Base-by-base conservation (phyloP, 1,284 basidiomycete genomes). In the Cryptococcus wingfieldii region DNA sequence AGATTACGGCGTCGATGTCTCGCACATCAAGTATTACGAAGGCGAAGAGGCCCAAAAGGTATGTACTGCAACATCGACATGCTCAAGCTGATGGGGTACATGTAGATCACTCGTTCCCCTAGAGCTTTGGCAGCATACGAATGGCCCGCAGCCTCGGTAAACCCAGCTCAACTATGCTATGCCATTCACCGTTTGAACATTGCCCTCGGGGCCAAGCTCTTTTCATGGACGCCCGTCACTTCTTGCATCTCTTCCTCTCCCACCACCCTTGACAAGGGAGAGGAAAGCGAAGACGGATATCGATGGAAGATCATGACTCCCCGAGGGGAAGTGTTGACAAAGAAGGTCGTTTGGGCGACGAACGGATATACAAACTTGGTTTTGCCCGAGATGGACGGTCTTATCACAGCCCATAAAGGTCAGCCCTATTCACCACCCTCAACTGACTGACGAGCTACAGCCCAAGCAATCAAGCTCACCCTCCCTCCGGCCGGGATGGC, bases 91-190 rank as follows among this genome's bases (percentile, higher is more conserved):
- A 28, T 8, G 19, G 25, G 10, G 19, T 31, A 28, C 27, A 7
- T 25, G 37, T 34, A 54, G 53, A n/a, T 48, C 25, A 38, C 53
- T n/a, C 47, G 53, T 18, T 50, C 49, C 5, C 53, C 53, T 19
- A 19, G 16, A n/a, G 49, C 42, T 16, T 38, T 56, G 8, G 44
- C 43, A n/a, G 55, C 50, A 14, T 56, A 56, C 41, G 51, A 56
- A 37, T 71, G 70, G 68, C 49, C 53, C 18, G 71, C 70, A 8
- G 70, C 71, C 14, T 68, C 68, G 23, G 38, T 71, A 19, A 68
- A 72, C 54, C 70, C 71, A 6, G 62, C 67, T 13, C 62, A 72
- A 50, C 65, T 74, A 16, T 64, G 63, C 7, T 59, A 66, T 5
- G 68, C 58, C 12, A 58, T 72, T 10, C 62, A 68, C 38, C 46